These are phyloP conservation scores for Blastobotrys apis DNA, from an alignment of 1,139 yeast species.

Conservation along the genomic window DNA sequence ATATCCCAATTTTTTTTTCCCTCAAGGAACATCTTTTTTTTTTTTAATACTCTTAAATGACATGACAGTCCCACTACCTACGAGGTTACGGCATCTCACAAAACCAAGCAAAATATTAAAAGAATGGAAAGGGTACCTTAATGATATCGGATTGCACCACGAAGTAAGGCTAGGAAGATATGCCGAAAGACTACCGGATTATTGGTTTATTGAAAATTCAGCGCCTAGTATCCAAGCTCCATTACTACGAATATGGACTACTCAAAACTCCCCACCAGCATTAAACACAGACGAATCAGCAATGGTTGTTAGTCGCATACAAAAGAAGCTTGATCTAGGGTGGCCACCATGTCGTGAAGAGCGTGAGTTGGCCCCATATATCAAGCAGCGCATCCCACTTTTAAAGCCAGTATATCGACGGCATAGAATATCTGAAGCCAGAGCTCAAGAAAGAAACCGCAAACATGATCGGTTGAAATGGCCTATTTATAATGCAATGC, in stretches of 20 bases:
- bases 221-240: slow-evolving; percentile 1
- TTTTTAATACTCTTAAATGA: too few relatives aligned
- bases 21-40: neutral
- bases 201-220: slow-evolving; percentile 12
- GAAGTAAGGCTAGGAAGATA: slow-evolving; percentile 11
- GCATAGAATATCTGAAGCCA: neutral
- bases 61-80: neutral
- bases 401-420: neutral
- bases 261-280: neutral
- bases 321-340: slow-evolving; percentile 7
- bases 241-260: slow-evolving; percentile 2
- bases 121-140: slow-evolving; percentile 3
- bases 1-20: neutral
- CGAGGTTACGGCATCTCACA: neutral
- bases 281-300: neutral
- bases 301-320: slow-evolving; percentile 6
- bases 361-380: too few relatives aligned
- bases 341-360: slow-evolving; percentile 14
- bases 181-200: slow-evolving; percentile 8
- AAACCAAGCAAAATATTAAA: neutral
- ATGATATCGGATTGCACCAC: slow-evolving; percentile 3
- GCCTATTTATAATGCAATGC: slow-evolving; percentile 13
- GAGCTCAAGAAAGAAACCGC: slow-evolving; percentile 3
- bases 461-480: slow-evolving; percentile 12
- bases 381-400: neutral